These are phyloP conservation scores for Catunica adiposa DNA, from an alignment of 2,329 filamentous ascomycete species.

Conservation along the genomic window DNA sequence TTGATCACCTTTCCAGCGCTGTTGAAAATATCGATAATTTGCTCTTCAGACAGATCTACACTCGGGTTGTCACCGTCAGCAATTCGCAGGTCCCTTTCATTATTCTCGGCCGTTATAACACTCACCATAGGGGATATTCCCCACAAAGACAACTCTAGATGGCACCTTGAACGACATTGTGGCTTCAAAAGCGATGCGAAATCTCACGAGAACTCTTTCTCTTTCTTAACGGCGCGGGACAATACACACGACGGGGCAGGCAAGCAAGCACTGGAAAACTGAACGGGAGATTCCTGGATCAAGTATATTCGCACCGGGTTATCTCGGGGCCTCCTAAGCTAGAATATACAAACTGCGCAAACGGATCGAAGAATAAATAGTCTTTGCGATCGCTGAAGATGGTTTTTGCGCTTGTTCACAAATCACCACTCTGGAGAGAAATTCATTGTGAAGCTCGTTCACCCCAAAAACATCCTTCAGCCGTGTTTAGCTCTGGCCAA, in stretches of 20 bases:
- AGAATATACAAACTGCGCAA: background rate
- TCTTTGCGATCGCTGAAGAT: background rate
- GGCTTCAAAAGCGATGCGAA: background rate
- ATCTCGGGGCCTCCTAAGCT: background rate
- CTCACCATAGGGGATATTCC: constrained; percentile 68
- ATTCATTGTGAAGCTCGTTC: background rate
- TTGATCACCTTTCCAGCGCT: constrained; percentile 74
- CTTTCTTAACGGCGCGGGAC: background rate
- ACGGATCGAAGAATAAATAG: background rate
- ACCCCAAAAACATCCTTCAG: constrained; percentile 1
- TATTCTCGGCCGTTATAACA: constrained; percentile 4
- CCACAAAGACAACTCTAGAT: constrained; percentile 68
- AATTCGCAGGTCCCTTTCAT: background rate
- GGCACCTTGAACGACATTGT: constrained; percentile 59
- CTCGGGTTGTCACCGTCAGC: background rate
- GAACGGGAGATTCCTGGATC: no score
- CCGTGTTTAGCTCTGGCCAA: constrained; percentile 11
- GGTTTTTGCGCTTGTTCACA: no score
- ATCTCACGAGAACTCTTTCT: background rate
- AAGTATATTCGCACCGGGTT: background rate
- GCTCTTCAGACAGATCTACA: constrained; percentile 85
- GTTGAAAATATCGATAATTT: constrained; percentile 86
- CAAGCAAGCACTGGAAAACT: background rate
- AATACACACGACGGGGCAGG: background rate
- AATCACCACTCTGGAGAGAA: background rate